Percentiles rank a stretch among this genome's conserved stretches.
phyloP scores from a whole-genome alignment of 1,139 yeast genomes.

The Geotrichum cucujoidarum region DNA sequence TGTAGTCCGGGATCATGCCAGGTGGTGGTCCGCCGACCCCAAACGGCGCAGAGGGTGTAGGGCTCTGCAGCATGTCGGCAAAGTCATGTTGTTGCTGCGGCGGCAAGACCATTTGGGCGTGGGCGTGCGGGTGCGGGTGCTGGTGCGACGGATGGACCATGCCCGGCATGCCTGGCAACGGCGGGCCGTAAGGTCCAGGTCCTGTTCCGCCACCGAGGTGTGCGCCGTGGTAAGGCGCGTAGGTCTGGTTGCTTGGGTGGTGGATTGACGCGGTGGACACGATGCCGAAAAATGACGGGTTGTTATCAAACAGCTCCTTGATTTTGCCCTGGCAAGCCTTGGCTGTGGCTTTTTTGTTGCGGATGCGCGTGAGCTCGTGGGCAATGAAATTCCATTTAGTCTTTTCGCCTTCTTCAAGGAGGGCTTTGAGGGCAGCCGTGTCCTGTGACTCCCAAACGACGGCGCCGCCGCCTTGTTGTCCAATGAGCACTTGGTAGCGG shows the following conservation, averaged over 20 bases:
- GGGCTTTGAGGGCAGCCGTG: constrained; percentile 45
- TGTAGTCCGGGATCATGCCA: constrained; percentile 3
- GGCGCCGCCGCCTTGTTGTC: constrained; percentile 76
- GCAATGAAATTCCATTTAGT: constrained; percentile 68
- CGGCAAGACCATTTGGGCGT: not conserved
- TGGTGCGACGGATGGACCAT: not conserved
- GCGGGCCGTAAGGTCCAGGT: too few species aligned
- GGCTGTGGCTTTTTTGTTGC: constrained; percentile 53
- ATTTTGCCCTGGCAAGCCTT: constrained; percentile 55
- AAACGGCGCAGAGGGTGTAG: too few species aligned
- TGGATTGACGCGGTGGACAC: constrained; percentile 9
- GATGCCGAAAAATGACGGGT: constrained; percentile 55
- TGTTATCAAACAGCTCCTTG: constrained; percentile 48
- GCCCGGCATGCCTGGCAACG: too few species aligned
- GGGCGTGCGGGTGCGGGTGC: not conserved
- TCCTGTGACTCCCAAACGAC: constrained; percentile 62
- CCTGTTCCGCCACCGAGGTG: too few species aligned
- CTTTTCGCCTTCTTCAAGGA: constrained; percentile 64
- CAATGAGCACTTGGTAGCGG: constrained; percentile 73
- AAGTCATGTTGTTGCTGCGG: not conserved
- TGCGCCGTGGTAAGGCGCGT: not conserved
- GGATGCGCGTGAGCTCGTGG: constrained; percentile 54
- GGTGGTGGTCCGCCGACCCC: constrained; percentile 2
- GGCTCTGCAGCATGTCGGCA: not conserved
- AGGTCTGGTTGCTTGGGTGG: constrained; percentile 36